Conservation (phyloP, 2,329 filamentous ascomycete genomes). For the Exophiala oligosperma region DNA sequence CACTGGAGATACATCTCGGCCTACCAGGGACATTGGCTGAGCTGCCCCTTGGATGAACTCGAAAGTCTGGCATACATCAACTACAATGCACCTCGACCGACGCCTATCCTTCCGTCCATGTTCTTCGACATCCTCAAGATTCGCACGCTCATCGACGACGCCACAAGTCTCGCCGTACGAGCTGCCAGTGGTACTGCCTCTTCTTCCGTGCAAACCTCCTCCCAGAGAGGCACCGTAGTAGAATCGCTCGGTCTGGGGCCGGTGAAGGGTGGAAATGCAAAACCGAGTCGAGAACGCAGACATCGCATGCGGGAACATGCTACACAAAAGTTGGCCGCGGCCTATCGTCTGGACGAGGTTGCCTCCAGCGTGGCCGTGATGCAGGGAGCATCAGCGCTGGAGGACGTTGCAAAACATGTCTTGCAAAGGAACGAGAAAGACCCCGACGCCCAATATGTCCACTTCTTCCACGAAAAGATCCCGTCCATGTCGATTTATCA, state of each 20-base stretch:
- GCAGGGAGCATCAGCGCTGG: slow-evolving; percentile 74
- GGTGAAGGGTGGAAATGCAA: slow-evolving; percentile 58
- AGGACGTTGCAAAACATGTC: slow-evolving; percentile 73
- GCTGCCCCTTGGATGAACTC: slow-evolving; percentile 75
- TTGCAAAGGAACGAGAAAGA: slow-evolving; percentile 68
- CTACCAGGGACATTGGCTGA: slow-evolving; percentile 81
- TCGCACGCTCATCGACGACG: slow-evolving; percentile 75
- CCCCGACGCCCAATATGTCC: slow-evolving; percentile 78
- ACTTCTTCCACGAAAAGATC: slow-evolving; percentile 91
- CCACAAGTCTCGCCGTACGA: slow-evolving; percentile 73
- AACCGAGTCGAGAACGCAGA: slow-evolving; percentile 73
- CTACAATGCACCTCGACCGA: slow-evolving; percentile 73
- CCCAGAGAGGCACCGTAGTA: slow-evolving; percentile 48
- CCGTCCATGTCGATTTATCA: slow-evolving; percentile 71
- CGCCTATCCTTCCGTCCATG: slow-evolving; percentile 74
- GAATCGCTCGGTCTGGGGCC: slow-evolving; percentile 60
- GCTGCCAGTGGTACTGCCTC: slow-evolving; percentile 73
- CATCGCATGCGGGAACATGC: slow-evolving; percentile 80
- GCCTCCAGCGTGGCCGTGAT: slow-evolving; percentile 80
- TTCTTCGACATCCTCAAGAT: slow-evolving; percentile 86
- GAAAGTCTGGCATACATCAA: slow-evolving; percentile 77
- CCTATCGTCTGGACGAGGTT: slow-evolving; percentile 80
- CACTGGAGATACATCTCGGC: slow-evolving; percentile 85
- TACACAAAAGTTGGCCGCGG: slow-evolving; percentile 72
- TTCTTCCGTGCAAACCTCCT: slow-evolving; percentile 59